These are phyloP conservation scores for Harrya chromipes DNA, from an alignment of 768 basidiomycete genomes.

Conservation along the genomic window DNA sequence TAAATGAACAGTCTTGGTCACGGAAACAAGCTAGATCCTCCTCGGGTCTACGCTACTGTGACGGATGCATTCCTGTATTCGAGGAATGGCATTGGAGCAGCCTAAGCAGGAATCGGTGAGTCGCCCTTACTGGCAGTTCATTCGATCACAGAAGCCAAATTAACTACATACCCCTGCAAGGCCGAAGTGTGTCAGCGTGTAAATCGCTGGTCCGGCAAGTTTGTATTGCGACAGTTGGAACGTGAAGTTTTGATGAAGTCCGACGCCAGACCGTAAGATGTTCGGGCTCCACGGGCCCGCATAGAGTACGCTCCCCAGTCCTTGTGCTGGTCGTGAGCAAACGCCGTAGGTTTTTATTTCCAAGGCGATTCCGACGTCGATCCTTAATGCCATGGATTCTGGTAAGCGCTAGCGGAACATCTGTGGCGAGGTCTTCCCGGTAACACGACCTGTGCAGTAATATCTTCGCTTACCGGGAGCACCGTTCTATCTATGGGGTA, in stretches of 20 bases:
- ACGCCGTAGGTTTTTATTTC: conserved; percentile 11
- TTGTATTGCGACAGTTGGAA: conserved; percentile 11
- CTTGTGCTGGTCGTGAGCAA: conserved; percentile 15
- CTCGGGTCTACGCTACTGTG: conserved; percentile 2
- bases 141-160: background rate
- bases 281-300: conserved; percentile 17
- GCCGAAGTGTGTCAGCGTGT: conserved; percentile 17
- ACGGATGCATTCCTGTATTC: conserved; percentile 21
- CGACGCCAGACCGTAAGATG: background rate
- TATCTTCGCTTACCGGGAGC: conserved; percentile 13
- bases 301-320: conserved; percentile 17
- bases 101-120: conserved; percentile 10
- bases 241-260: conserved; percentile 22
- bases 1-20: no score
- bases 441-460: conserved; percentile 17
- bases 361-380: conserved; percentile 20
- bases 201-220: conserved; percentile 13
- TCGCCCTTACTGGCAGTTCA: background rate
- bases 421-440: conserved; percentile 4
- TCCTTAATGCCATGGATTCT: conserved; percentile 7
- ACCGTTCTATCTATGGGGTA: conserved; percentile 19
- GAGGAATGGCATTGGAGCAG: conserved; percentile 12
- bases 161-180: conserved; percentile 11
- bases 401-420: background rate
- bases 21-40: no score